Evolutionary conservation across 192 early-diverging fungal genomes (phyloP).

Genomic region (Globomyces pollinis-pini): DNA sequence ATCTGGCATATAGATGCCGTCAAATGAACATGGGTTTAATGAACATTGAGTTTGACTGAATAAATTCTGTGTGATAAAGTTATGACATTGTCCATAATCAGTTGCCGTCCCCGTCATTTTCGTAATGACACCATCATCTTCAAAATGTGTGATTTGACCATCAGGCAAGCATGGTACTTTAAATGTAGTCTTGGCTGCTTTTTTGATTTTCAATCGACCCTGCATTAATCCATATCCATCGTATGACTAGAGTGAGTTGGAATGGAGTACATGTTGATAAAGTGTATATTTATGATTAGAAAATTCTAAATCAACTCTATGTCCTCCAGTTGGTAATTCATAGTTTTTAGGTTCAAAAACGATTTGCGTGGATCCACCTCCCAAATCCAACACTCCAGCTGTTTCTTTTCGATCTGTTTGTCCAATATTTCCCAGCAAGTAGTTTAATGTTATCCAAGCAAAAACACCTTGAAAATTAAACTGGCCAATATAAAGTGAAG

Average conservation of each 20-base stretch:
- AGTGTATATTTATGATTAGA: constrained; percentile 66
- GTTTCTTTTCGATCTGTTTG: constrained; percentile 43
- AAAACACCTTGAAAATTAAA: constrained; percentile 55
- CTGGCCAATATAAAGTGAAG: too few species aligned
- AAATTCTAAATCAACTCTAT: constrained; percentile 63
- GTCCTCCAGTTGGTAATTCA: constrained; percentile 54
- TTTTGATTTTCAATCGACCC: constrained; percentile 64
- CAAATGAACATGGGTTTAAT: constrained; percentile 72
- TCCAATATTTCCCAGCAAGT: constrained; percentile 65
- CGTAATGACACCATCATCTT: constrained; percentile 4
- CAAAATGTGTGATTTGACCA: constrained; percentile 15
- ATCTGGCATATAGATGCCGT: constrained; percentile 85
- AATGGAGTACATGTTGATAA: constrained; percentile 96
- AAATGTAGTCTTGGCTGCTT: constrained; percentile 25
- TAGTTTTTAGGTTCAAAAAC: constrained; percentile 82
- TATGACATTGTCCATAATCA: constrained; percentile 40
- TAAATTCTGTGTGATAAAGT: constrained; percentile 50
- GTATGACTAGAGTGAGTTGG: too few species aligned
- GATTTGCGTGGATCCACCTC: constrained; percentile 95
- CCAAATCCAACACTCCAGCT: constrained; percentile 90
- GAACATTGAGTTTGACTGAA: constrained; percentile 60
- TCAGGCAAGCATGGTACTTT: constrained; percentile 25
- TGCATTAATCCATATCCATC: constrained; percentile 86
- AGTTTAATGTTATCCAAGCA: constrained; percentile 98
- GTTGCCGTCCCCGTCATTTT: constrained; percentile 35